Base-by-base conservation (phyloP, 78 protist species). In the Andalucia godoyi region DNA sequence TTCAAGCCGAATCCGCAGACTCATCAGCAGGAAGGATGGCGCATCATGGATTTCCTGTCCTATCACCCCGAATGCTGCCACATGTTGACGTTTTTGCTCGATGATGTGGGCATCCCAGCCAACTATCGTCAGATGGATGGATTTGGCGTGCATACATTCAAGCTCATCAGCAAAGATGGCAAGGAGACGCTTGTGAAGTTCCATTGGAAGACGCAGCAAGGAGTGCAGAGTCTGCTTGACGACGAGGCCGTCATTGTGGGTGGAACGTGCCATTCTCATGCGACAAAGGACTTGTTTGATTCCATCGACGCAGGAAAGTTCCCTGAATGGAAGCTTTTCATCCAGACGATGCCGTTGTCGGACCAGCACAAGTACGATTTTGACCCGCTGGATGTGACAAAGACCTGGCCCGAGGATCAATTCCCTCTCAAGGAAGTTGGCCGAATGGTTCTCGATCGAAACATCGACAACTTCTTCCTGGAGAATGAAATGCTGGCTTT, bases 401-500 rank as follows among this genome's bases (percentile, higher is more conserved):
- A 88, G 68, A 76, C 81, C 21, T 81, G 86, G 85, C 82, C 89
- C 43, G 80, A 88, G 61, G 47, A 68, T 54, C 76, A 50, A 42
- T 72, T 65, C 51, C 90, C 90, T 21, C 40, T 88, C 38, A 58
- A 62, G 42, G 68, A 54, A 36, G 42, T 84, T 12, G 94, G 94
- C 57, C 49, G 75, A 27, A 55, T 88, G 80, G 81, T 69, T 0
- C 70, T 88, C 40, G 74, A 88, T 76, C 67, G 87, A 45, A 88
- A 88, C 57, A 82, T 86, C 33, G 87, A 85, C n/a, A n/a, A n/a
- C 79, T 81, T 64, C 80, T 86, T 86, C 47, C 79, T 83, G 30
- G 88, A 86, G 54, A 74, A 60, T 32, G 92, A 86, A 62, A 80
- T 70, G 69, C 70, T 69, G 47, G 92, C 92, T 2, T 83, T 86